Evolutionary conservation across 1,284 basidiomycete genomes (phyloP), one percentile per base, ranked within the genome.

Genomic region (Tausonia pullulans): DNA sequence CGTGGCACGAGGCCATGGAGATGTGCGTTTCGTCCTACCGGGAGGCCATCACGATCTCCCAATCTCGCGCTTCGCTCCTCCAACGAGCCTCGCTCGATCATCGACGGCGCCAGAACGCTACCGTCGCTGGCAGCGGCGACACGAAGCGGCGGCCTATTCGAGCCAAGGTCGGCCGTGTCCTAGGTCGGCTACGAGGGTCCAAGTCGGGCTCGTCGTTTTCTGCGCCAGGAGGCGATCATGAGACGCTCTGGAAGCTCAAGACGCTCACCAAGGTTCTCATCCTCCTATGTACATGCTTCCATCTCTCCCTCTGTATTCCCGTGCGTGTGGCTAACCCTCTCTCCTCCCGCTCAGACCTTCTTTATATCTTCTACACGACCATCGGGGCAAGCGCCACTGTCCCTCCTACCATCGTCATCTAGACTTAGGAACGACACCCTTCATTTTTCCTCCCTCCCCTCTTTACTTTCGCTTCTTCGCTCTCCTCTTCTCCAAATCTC

Each of bases 21-120:
- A 72, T 74, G 49, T 79, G 80, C 64, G 80, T 82, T 7, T 78
- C 79, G 60, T 79, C 80, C 5, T 82, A 81, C 70, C 73, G 80
- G 39, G 78, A 79, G 58, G 74, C 73, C 11, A 71, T 77, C 40
- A 69, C 71, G 0, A 68, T 69, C 16, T 67, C 72, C 7, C 63
- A 53, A 39, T 59, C 62, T 13, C 61, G 46, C 45, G 52, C 61
- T 39, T 44, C 53, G 16, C 60, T 14, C 48, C 49, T 57, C 44
- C 59, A 11, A 3, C 60, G 41, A 16, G 49, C 13, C 16, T 39
- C 59, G 5, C 44, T 51, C 5, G 46, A 54, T 48, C 52, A 39
- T 45, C 48, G 40, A 27, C 5, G 40, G 11, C 46, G 56, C 50
- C 59, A 63, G 39, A 13, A 55, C 7, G 54, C 14, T 40, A 10